These are phyloP conservation scores for Backusella luteola DNA, from an alignment of 192 early-diverging fungal species.

Conservation along the genomic window DNA sequence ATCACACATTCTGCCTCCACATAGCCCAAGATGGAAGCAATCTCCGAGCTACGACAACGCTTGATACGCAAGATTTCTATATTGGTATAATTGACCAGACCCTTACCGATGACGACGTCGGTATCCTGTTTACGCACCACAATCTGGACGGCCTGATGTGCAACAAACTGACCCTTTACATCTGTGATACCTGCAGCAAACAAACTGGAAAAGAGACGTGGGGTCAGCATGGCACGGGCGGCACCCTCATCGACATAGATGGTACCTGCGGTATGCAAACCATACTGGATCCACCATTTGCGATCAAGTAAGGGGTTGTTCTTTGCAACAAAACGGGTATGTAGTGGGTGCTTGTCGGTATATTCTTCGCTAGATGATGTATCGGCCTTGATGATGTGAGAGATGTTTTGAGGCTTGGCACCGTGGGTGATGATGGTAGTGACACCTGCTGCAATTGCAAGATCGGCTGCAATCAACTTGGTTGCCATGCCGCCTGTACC, in stretches of 20 bases:
- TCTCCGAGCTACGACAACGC: conserved; percentile 85
- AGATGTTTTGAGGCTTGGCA: conserved; percentile 72
- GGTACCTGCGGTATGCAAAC: conserved; percentile 82
- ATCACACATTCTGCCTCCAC: conserved; percentile 89
- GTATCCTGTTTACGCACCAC: conserved; percentile 26
- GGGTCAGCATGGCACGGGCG: conserved; percentile 68
- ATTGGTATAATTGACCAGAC: conserved; percentile 87
- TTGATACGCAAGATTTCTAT: conserved; percentile 83
- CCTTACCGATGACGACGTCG: conserved; percentile 79
- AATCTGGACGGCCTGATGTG: conserved; percentile 82
- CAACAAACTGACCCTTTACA: conserved; percentile 81
- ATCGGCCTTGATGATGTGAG: conserved; percentile 65
- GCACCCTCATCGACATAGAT: conserved; percentile 89
- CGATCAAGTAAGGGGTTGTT: conserved; percentile 86
- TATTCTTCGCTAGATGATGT: conserved; percentile 30
- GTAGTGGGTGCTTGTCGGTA: conserved; percentile 46
- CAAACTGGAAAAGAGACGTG: conserved; percentile 62
- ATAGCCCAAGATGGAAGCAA: conserved; percentile 85
- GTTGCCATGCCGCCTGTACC: conserved; percentile 99
- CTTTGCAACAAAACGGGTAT: conserved; percentile 89
- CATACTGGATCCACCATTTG: conserved; percentile 99
- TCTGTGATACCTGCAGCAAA: conserved; percentile 91
- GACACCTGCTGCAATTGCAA: conserved; percentile 92
- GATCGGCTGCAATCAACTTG: conserved; percentile 96
- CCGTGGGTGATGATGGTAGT: conserved; percentile 87